Conservation (phyloP, 163 green algal species). For the Chloroidium sp. region DNA sequence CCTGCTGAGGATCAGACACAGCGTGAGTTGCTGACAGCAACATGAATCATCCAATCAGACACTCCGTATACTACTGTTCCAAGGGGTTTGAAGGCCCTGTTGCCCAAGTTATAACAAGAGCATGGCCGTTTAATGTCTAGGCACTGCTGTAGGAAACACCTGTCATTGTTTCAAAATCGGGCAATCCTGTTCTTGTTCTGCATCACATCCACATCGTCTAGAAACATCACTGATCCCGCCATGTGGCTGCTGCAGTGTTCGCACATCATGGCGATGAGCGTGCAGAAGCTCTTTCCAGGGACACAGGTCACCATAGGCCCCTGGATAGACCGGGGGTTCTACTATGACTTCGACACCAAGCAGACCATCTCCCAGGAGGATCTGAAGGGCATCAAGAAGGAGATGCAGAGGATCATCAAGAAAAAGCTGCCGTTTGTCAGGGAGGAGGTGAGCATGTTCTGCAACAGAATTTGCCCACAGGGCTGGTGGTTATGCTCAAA, state of each 20-base stretch:
- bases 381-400: conserved; percentile 90
- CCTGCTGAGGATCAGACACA: too few species aligned
- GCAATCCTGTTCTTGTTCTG: too few species aligned
- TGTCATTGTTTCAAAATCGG: too few species aligned
- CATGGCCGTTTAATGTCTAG: too few species aligned
- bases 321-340: conserved; percentile 96
- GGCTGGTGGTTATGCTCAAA: background rate
- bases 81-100: too few species aligned
- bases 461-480: background rate
- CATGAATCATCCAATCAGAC: too few species aligned
- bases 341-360: conserved; percentile 95
- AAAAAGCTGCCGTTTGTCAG: conserved; percentile 79
- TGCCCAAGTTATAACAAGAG: too few species aligned
- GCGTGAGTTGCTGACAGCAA: too few species aligned
- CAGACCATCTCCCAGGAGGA: conserved; percentile 80
- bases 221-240: background rate
- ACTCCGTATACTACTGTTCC: too few species aligned
- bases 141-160: too few species aligned
- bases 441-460: conserved; percentile 71
- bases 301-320: conserved; percentile 88
- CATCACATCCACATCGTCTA: background rate
- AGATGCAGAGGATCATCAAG: conserved; percentile 85
- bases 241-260: conserved; percentile 57
- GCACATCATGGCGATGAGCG: conserved; percentile 97
- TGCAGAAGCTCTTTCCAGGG: conserved; percentile 83